phyloP scores from a whole-genome alignment of 352 stramenopile species.

The Stramenopiles sp. region DNA sequence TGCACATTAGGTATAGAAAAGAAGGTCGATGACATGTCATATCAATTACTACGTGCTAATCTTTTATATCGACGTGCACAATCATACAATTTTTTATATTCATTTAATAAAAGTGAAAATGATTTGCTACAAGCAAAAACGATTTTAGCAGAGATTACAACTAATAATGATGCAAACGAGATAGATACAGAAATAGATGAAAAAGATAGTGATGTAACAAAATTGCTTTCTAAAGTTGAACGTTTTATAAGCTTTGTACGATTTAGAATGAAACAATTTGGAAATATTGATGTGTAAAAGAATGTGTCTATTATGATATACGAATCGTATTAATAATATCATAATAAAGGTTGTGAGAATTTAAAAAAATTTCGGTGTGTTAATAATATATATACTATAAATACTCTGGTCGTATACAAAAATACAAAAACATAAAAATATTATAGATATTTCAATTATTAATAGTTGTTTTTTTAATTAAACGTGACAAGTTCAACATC shows the following conservation, averaged over 20 bases:
- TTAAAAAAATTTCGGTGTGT: too few species aligned
- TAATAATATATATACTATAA: too few species aligned
- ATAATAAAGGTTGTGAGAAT: too few species aligned
- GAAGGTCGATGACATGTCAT: not conserved
- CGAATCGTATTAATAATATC: too few species aligned
- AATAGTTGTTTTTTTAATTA: slow-evolving; percentile 17
- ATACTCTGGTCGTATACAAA: too few species aligned
- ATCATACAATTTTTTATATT: not conserved
- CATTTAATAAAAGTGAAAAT: not conserved
- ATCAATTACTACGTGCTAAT: not conserved
- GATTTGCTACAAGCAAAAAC: not conserved
- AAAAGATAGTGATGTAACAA: not conserved
- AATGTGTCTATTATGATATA: not conserved
- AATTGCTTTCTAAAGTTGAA: not conserved
- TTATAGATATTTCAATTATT: too few species aligned
- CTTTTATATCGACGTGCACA: not conserved
- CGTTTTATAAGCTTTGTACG: not conserved
- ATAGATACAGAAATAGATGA: not conserved
- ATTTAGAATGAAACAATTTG: not conserved
- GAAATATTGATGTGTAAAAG: not conserved
- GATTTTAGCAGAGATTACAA: not conserved
- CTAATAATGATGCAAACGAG: not conserved
- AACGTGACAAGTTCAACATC: slow-evolving; percentile 44
- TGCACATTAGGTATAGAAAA: not conserved
- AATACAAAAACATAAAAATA: too few species aligned